Base-by-base conservation (phyloP, 495 filamentous ascomycete species). In the Neurospora sp. region DNA sequence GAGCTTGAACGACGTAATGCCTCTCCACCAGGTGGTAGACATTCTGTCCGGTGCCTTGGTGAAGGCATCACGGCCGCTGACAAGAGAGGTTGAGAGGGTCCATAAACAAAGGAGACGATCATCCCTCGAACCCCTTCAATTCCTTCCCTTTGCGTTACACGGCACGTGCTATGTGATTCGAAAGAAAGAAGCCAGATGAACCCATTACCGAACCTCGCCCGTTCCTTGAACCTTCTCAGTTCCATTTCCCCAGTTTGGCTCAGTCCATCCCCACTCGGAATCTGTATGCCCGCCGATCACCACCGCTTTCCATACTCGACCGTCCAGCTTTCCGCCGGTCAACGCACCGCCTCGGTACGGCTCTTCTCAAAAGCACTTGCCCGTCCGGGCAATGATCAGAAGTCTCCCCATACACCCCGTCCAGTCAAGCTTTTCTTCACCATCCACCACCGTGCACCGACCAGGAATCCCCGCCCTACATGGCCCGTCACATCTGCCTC, bases 351-450 rank as follows among this genome's bases (percentile, higher is more conserved):
- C 53, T 65, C 14, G 53, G 53, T 35, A 65, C 53, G 53, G 70
- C 71, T 76, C 40, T 70, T 75, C 45, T 73, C 44, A 45, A 22
- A 38, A 38, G 45, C 35, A 65, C 68, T 74, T 75, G 70, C 76
- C 72, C 40, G 72, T 74, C 40, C 39, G 20, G 70, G 76, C 31
- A 78, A 76, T 70, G 76, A 78, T 78, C 73, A n/a, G 76, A 75
- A 41, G 5, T 4, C 12, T 42, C 27, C 38, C 37, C 69, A 75
- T 69, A 73, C 69, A 20, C 69, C 53, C 41, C 69, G 40, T 68
- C 69, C 69, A 44, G 69, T 70, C 72, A 38, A 45, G 69, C 69
- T 41, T 48, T 18, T 44, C 31, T 41, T 45, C 22, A 20, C 42
- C 69, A 70, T 68, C 69, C 27, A 71, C 18, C 69, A 38, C 12